Evolutionary conservation across 139 green algal species (phyloP).

Genomic region (Picochlorum sp.): DNA sequence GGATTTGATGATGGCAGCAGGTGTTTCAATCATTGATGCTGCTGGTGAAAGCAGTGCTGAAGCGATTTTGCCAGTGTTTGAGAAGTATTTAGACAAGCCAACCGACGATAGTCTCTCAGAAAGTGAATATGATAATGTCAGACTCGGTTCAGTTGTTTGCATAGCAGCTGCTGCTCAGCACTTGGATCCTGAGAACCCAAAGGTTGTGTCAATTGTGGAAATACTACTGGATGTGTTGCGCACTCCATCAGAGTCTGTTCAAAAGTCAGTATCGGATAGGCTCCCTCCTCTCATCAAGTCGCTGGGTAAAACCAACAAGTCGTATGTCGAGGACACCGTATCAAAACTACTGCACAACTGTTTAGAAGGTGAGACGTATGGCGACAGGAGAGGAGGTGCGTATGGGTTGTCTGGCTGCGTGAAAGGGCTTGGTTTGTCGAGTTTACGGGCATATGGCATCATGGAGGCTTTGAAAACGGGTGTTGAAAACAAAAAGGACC

Average conservation of each 20-base stretch:
- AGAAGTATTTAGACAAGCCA: slow-evolving; percentile 62
- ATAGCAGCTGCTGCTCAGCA: slow-evolving; percentile 86
- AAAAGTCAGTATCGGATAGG: slow-evolving; percentile 76
- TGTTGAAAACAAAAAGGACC: slow-evolving; percentile 58
- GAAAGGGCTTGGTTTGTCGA: slow-evolving; percentile 82
- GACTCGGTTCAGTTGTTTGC: slow-evolving; percentile 85
- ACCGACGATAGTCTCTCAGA: slow-evolving; percentile 36
- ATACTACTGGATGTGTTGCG: slow-evolving; percentile 69
- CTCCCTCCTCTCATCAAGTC: slow-evolving; percentile 75
- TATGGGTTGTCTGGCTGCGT: slow-evolving; percentile 86
- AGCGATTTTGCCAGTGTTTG: slow-evolving; percentile 82
- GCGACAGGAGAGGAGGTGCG: slow-evolving; percentile 76
- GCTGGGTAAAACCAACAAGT: slow-evolving; percentile 28
- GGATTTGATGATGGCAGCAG: slow-evolving; percentile 57
- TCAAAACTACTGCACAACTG: slow-evolving; percentile 46
- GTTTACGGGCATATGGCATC: slow-evolving; percentile 75
- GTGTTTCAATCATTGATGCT: slow-evolving; percentile 66
- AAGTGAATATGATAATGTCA: slow-evolving; percentile 69
- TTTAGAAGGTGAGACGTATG: slow-evolving; percentile 55
- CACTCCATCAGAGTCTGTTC: slow-evolving; percentile 85
- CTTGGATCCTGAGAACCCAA: slow-evolving; percentile 45
- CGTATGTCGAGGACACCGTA: slow-evolving; percentile 35
- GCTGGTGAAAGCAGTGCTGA: slow-evolving; percentile 34
- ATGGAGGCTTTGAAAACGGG: slow-evolving; percentile 80
- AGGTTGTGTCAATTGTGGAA: slow-evolving; percentile 50